Percentiles rank a stretch among this genome's conserved stretches.
phyloP scores from a whole-genome alignment of 441 rosid genomes.

The Hypseocharis bilobata region DNA sequence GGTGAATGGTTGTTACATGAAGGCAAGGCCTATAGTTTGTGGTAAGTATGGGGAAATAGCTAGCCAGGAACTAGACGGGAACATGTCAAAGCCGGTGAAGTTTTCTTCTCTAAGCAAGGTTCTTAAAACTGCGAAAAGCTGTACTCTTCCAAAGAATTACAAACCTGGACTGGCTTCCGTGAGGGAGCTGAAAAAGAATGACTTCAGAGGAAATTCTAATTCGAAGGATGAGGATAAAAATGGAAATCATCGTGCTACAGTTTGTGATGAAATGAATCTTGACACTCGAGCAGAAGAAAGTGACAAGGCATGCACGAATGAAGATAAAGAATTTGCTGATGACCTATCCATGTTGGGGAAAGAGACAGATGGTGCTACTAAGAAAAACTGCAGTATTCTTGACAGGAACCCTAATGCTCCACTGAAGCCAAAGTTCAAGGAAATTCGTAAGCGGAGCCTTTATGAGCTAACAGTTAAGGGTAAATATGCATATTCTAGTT shows the following conservation, averaged over 20 bases:
- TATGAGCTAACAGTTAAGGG: conserved; percentile 39
- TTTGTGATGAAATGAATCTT: conserved; percentile 14
- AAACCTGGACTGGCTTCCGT: conserved; percentile 19
- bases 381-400: conserved; percentile 6
- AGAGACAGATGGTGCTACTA: conserved; percentile 14
- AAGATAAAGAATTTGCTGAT: conserved; percentile 18
- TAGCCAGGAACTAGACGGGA: conserved; percentile 20
- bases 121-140: conserved; percentile 28
- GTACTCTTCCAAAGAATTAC: conserved; percentile 20
- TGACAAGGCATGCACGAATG: conserved; percentile 9
- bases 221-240: conserved; percentile 17
- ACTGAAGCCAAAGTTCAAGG: conserved; percentile 28
- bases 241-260: conserved; percentile 9
- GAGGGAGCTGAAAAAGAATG: conserved; percentile 15
- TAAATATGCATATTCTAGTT: conserved; percentile 18
- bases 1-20: conserved; percentile 18
- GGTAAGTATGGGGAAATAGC: conserved; percentile 41
- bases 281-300: conserved; percentile 18
- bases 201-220: conserved; percentile 14
- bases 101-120: conserved; percentile 37
- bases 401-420: conserved; percentile 13
- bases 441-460: conserved; percentile 41
- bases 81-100: conserved; percentile 28
- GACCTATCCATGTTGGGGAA: conserved; percentile 21
- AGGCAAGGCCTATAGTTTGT: conserved; percentile 36